Evolutionary conservation across 2,329 filamentous ascomycete genomes (phyloP).

Genomic region (Fusarium multiceps): DNA sequence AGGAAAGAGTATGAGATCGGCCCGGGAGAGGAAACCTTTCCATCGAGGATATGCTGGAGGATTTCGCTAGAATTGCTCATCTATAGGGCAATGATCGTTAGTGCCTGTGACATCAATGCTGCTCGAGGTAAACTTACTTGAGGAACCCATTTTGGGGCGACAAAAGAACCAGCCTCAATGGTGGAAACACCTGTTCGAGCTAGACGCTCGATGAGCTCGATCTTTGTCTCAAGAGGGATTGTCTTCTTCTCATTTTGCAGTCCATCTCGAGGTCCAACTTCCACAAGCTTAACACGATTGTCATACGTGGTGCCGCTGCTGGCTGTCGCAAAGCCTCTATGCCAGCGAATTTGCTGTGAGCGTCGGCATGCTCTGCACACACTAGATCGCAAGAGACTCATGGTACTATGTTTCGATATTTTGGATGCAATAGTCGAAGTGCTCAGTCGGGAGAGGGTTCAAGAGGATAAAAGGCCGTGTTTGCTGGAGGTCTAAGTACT

Average conservation of each 20-base stretch:
- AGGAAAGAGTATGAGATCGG: constrained; percentile 83
- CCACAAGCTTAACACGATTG: constrained; percentile 73
- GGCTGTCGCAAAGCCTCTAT: constrained; percentile 56
- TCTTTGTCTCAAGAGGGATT: constrained; percentile 78
- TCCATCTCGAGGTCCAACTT: constrained; percentile 88
- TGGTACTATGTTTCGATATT: constrained; percentile 30
- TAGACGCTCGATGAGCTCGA: constrained; percentile 78
- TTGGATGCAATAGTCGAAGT: neutral
- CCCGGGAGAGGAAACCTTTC: constrained; percentile 63
- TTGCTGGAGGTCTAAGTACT: constrained; percentile 23
- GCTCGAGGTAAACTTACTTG: constrained; percentile 64
- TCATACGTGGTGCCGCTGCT: constrained; percentile 49
- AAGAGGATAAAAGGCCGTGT: constrained; percentile 22
- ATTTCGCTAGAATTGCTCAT: constrained; percentile 85
- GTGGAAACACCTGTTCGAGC: constrained; percentile 74
- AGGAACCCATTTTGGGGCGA: constrained; percentile 85
- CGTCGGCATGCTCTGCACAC: constrained; percentile 55
- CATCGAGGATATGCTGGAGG: constrained; percentile 73
- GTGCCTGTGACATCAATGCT: neutral
- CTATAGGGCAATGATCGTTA: constrained; percentile 54
- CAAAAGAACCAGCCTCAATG: constrained; percentile 86
- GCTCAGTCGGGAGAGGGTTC: constrained; percentile 16
- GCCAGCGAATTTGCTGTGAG: constrained; percentile 47
- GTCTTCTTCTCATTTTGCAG: constrained; percentile 83
- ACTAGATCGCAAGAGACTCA: constrained; percentile 53